phyloP scores from a whole-genome alignment of 169 alveolate species.

The Babesia ovis region DNA sequence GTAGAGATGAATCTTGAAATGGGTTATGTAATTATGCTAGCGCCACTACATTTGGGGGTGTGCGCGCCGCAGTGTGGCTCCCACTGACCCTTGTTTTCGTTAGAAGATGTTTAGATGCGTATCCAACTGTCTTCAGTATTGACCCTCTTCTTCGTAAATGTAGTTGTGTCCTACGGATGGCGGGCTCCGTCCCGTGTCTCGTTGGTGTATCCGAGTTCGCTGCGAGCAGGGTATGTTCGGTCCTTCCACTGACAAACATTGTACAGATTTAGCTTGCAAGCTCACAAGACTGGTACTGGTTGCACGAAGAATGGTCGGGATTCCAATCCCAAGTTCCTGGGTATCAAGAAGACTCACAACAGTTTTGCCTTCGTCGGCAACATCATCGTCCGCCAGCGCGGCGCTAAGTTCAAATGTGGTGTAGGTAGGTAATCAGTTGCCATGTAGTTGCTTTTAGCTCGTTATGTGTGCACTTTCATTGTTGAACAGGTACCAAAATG shows the following conservation, averaged over 20 bases:
- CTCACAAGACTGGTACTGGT: slow-evolving; percentile 86
- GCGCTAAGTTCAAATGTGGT: slow-evolving; percentile 84
- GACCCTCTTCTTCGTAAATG: neutral
- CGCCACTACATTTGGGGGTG: neutral
- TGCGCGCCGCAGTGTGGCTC: neutral
- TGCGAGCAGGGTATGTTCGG: slow-evolving; percentile 13
- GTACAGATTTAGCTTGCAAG: slow-evolving; percentile 47
- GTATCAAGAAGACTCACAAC: slow-evolving; percentile 80
- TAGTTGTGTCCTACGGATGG: slow-evolving; percentile 13
- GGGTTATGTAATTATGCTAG: neutral
- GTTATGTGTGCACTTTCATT: neutral
- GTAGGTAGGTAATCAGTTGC: slow-evolving; percentile 69
- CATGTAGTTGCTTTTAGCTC: neutral
- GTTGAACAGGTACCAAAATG: slow-evolving; percentile 48
- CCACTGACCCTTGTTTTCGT: neutral
- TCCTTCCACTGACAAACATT: neutral
- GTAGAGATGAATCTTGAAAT: neutral
- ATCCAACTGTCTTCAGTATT: neutral
- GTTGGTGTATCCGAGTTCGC: neutral
- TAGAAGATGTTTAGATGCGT: slow-evolving; percentile 20
- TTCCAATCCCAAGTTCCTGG: slow-evolving; percentile 81
- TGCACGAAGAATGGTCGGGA: slow-evolving; percentile 87
- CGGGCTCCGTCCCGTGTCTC: slow-evolving; percentile 1
- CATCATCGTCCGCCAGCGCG: slow-evolving; percentile 84
- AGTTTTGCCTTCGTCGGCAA: slow-evolving; percentile 83